Conservation (phyloP, 306 rosid species). For the Calophaca sinica region DNA sequence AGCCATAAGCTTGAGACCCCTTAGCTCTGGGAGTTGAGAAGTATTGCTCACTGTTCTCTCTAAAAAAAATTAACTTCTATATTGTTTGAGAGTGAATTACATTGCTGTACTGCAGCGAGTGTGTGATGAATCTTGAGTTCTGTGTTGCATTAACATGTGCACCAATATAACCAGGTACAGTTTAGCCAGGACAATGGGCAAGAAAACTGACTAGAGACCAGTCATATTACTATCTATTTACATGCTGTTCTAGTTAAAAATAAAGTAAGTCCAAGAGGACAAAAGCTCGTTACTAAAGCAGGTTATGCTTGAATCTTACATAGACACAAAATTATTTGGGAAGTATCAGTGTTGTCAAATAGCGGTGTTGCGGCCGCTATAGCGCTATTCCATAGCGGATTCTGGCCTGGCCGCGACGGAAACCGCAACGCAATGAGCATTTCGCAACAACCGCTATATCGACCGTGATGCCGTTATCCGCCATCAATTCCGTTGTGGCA, state of each 20-base stretch:
- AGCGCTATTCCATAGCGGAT: too few relatives aligned
- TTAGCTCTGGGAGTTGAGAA: slow-evolving; percentile 1
- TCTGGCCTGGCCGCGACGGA: too few relatives aligned
- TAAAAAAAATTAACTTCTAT: neutral
- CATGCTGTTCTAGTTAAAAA: slow-evolving; percentile 29
- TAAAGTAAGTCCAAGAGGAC: slow-evolving; percentile 22
- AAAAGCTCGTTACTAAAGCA: neutral
- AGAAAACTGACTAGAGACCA: neutral
- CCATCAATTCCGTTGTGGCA: too few relatives aligned
- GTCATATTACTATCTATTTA: slow-evolving; percentile 5
- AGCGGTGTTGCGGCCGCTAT: too few relatives aligned
- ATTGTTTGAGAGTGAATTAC: slow-evolving; percentile 2
- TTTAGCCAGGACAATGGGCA: slow-evolving; percentile 8
- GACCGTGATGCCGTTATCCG: too few relatives aligned
- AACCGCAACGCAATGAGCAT: too few relatives aligned
- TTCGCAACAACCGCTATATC: too few relatives aligned
- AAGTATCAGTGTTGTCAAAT: too few relatives aligned
- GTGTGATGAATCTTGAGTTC: slow-evolving; percentile 15
- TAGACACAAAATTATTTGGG: neutral
- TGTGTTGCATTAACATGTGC: neutral
- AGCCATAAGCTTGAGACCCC: neutral
- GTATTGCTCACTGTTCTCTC: slow-evolving; percentile 2
- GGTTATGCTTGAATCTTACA: slow-evolving; percentile 24
- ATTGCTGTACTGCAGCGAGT: neutral
- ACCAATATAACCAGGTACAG: slow-evolving; percentile 7